A percentile compares a stretch with the other conserved stretches of the same genome.
phyloP scores from a whole-genome alignment of 306 rosid genomes.

The apple (Malus domestica) region ASM211411v1 NC_041804.1:5682001-5682500 shows the following conservation, averaged over 20 bases:
- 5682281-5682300: slow-evolving; percentile 73
- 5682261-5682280: slow-evolving; percentile 29
- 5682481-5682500: slow-evolving; percentile 54
- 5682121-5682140: slow-evolving; percentile 42
- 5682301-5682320: slow-evolving; percentile 37
- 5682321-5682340: slow-evolving; percentile 49
- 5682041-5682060: slow-evolving; percentile 51
- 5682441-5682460: slow-evolving; percentile 29
- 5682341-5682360: slow-evolving; percentile 34
- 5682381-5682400: slow-evolving; percentile 28
- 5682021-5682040: slow-evolving; percentile 52
- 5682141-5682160: slow-evolving; percentile 31
- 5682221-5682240: slow-evolving; percentile 69
- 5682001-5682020: slow-evolving; percentile 49
- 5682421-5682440: slow-evolving; percentile 29
- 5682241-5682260: slow-evolving; percentile 55
- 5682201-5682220: slow-evolving; percentile 46
- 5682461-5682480: slow-evolving; percentile 24
- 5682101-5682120: slow-evolving; percentile 43
- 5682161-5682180: slow-evolving; percentile 56
- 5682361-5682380: slow-evolving; percentile 35
- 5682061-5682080: slow-evolving; percentile 59
- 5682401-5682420: slow-evolving; percentile 28
- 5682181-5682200: slow-evolving; percentile 42
- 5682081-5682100: slow-evolving; percentile 72